A percentile compares a stretch with the other conserved stretches of the same genome.
Conservation (phyloP, 139 green algal genomes). For the Desmodesmus armatus region DNA sequence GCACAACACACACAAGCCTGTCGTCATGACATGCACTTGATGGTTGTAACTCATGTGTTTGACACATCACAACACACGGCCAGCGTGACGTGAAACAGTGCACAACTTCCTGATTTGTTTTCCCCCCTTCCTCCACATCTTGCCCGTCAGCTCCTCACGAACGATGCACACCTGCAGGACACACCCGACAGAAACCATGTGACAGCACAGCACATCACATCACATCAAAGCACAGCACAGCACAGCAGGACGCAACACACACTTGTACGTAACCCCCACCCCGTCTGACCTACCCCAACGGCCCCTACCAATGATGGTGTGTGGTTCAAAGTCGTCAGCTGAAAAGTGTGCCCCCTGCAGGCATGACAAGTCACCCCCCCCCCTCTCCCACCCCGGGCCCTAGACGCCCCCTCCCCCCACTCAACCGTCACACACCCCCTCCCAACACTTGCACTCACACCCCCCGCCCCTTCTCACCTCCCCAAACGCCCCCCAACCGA, state of each 20-base stretch:
- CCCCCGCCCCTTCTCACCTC: no score
- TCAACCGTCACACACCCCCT: no score
- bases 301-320: conserved; percentile 97
- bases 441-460: no score
- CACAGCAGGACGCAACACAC: background rate
- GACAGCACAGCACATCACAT: background rate
- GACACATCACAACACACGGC: background rate
- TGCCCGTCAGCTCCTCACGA: conserved; percentile 79
- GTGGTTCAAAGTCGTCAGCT: conserved; percentile 94
- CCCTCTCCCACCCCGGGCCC: conserved; percentile 83
- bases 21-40: no score
- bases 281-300: conserved; percentile 97
- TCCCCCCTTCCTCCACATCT: no score
- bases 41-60: no score
- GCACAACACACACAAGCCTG: no score
- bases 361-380: conserved; percentile 84
- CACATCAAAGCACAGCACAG: background rate
- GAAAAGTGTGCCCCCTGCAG: conserved; percentile 87
- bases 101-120: no score
- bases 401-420: no score
- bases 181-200: no score
- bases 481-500: conserved; percentile 96
- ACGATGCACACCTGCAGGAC: conserved; percentile 86
- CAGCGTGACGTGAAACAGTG: background rate
- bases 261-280: no score